A percentile compares a stretch with the other conserved stretches of the same genome.
phyloP scores from a whole-genome alignment of 2,329 filamentous ascomycete species.

The Cryphonectria parasitica region DNA sequence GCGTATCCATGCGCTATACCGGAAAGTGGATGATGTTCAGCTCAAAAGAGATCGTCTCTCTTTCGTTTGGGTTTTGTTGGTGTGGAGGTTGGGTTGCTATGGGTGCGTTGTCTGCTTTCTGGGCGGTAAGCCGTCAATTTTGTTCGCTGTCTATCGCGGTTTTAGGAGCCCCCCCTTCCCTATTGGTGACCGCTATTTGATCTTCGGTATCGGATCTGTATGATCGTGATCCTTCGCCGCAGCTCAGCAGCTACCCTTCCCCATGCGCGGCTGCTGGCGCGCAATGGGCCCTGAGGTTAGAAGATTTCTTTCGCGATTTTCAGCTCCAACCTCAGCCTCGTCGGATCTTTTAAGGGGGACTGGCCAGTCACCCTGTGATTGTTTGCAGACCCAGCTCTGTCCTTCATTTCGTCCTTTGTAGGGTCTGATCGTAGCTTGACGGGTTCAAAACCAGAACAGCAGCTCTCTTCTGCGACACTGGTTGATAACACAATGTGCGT shows the following conservation, averaged over 20 bases:
- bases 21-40: neutral
- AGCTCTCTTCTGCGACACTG: neutral
- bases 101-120: neutral
- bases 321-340: conserved; percentile 22
- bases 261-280: conserved; percentile 12
- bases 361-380: neutral
- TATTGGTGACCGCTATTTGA: conserved; percentile 27
- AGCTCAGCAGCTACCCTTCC: conserved; percentile 6
- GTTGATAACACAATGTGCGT: neutral
- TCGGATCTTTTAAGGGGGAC: neutral
- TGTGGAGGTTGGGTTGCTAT: neutral
- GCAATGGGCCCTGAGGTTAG: neutral
- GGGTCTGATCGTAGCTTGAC: neutral
- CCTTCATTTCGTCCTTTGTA: neutral
- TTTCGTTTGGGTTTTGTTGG: neutral
- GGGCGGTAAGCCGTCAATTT: neutral
- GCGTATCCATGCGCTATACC: conserved; percentile 1
- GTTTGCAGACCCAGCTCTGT: neutral
- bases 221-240: conserved; percentile 15
- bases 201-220: neutral
- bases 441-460: neutral
- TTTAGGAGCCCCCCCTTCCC: neutral
- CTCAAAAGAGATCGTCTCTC: neutral
- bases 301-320: neutral
- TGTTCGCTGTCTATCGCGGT: neutral